Evolutionary conservation across 192 early-diverging fungal species (phyloP).

Genomic region (Rhizophagus clarus): DNA sequence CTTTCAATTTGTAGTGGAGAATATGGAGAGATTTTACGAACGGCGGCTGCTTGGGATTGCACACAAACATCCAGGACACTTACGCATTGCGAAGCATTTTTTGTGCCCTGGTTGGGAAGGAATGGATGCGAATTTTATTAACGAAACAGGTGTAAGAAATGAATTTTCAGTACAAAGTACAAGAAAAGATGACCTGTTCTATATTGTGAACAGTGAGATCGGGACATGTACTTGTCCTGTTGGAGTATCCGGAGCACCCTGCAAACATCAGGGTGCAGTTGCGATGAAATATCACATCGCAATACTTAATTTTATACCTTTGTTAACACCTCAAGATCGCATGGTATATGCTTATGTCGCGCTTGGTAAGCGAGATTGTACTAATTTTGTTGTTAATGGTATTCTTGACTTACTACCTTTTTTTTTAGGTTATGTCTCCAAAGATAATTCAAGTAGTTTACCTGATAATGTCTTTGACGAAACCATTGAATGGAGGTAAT

Average conservation of each 20-base stretch:
- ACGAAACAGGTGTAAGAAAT: neutral
- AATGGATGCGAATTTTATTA: neutral
- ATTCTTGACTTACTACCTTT: too few relatives aligned
- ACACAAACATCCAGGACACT: neutral
- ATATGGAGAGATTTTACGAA: neutral
- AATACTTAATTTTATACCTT: constrained; percentile 10
- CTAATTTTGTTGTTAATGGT: too few relatives aligned
- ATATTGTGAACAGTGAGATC: neutral
- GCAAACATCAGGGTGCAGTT: neutral
- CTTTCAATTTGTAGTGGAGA: neutral
- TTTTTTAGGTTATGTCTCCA: too few relatives aligned
- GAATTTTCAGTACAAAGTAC: neutral
- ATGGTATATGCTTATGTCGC: neutral
- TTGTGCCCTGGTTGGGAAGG: neutral
- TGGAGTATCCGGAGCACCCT: neutral
- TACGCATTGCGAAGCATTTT: neutral
- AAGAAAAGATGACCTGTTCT: neutral
- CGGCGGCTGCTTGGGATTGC: neutral
- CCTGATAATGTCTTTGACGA: too few relatives aligned
- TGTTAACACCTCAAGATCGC: neutral
- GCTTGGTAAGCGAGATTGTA: neutral
- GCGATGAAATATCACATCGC: neutral
- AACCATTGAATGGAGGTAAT: too few relatives aligned
- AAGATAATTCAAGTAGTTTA: too few relatives aligned
- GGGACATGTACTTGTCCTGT: neutral